Evolutionary conservation across 495 filamentous ascomycete species (phyloP).

Genomic region (Xylaria telfairii): DNA sequence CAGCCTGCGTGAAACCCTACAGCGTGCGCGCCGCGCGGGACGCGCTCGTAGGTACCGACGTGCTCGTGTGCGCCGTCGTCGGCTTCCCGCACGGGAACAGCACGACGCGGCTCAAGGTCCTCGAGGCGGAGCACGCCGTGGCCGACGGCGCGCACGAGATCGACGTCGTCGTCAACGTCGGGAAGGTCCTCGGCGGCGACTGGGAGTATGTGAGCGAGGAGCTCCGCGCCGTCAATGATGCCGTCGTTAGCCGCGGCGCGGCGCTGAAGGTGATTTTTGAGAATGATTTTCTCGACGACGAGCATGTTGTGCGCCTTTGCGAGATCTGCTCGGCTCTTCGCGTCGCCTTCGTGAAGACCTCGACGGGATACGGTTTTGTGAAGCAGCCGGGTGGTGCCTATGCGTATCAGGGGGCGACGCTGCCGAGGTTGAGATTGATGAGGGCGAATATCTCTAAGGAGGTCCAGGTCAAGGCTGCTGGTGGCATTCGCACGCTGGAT

Average conservation of each 20-base stretch:
- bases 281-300: conserved; percentile 55
- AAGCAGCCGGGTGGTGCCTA: conserved; percentile 58
- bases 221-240: conserved; percentile 55
- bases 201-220: conserved; percentile 61
- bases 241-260: conserved; percentile 48
- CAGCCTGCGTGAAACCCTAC: conserved; percentile 64
- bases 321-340: conserved; percentile 54
- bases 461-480: conserved; percentile 63
- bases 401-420: conserved; percentile 57
- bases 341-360: conserved; percentile 65
- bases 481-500: conserved; percentile 57
- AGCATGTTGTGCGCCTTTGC: conserved; percentile 57
- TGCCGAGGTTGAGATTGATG: conserved; percentile 60
- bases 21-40: conserved; percentile 54
- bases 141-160: conserved; percentile 58
- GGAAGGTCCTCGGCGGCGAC: conserved; percentile 60
- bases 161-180: conserved; percentile 67
- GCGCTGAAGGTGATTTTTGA: conserved; percentile 67
- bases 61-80: conserved; percentile 61
- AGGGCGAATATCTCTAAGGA: conserved; percentile 48
- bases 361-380: conserved; percentile 63
- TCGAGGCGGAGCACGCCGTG: conserved; percentile 57
- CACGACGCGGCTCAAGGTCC: conserved; percentile 59
- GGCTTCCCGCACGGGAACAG: conserved; percentile 66
- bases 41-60: conserved; percentile 53